Conservation (phyloP, 176 grass and related monocot species). For the Triticum aestivum region IWGSC_CS_RefSeq_v2.1 NC_057807.1:575729788-575730287, state of each 20-base stretch:
- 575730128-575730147: conserved; percentile 62
- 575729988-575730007: not conserved
- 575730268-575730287: conserved; percentile 96
- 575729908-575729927: conserved; percentile 91
- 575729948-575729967: not conserved
- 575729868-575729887: conserved; percentile 94
- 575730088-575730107: conserved; percentile 98
- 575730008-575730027: conserved; percentile 94
- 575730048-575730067: conserved; percentile 92
- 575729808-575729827: not conserved
- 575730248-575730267: conserved; percentile 88
- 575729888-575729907: conserved; percentile 99
- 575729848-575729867: conserved; percentile 86
- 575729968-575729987: conserved; percentile 1
- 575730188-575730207: conserved; percentile 13
- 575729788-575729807: not conserved
- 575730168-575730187: conserved; percentile 1
- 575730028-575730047: conserved; percentile 98
- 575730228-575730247: conserved; percentile 85
- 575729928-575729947: not conserved
- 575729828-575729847: conserved; percentile 77
- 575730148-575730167: not conserved
- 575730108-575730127: conserved; percentile 93
- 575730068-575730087: conserved; percentile 87
- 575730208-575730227: conserved; percentile 42